These are phyloP conservation scores for Linum lewisii DNA, from an alignment of 345 rosid species.

Conservation along the genomic window DNA sequence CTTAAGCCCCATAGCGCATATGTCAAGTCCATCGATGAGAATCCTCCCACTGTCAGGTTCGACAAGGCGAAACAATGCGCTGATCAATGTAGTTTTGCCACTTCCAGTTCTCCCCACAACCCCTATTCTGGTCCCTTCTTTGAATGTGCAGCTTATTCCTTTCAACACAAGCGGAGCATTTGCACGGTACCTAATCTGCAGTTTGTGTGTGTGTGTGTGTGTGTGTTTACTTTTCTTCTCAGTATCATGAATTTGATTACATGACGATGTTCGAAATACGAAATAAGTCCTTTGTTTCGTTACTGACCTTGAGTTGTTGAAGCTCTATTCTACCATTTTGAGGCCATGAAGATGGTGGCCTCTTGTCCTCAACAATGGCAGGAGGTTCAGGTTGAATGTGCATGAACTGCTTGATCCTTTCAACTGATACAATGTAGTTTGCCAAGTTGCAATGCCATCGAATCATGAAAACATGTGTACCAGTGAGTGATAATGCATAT, in stretches of 20 bases:
- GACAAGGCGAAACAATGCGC: slow-evolving; percentile 78
- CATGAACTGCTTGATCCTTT: slow-evolving; percentile 72
- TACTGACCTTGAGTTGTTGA: slow-evolving; percentile 60
- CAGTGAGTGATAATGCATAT: slow-evolving; percentile 53
- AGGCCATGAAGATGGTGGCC: slow-evolving; percentile 66
- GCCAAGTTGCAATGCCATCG: slow-evolving; percentile 56
- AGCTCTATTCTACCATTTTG: slow-evolving; percentile 55
- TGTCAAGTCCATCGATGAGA: slow-evolving; percentile 63
- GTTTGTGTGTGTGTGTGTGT: too few relatives aligned
- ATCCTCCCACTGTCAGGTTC: slow-evolving; percentile 70
- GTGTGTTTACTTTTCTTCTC: too few relatives aligned
- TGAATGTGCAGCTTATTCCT: slow-evolving; percentile 67
- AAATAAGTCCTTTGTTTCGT: too few relatives aligned
- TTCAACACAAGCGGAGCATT: slow-evolving; percentile 60
- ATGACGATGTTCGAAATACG: too few relatives aligned
- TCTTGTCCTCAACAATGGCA: slow-evolving; percentile 43
- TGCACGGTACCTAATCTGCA: slow-evolving; percentile 56
- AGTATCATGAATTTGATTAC: too few relatives aligned
- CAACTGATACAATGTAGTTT: slow-evolving; percentile 60
- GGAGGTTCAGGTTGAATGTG: slow-evolving; percentile 50
- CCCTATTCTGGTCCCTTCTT: slow-evolving; percentile 65
- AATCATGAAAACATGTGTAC: slow-evolving; percentile 39
- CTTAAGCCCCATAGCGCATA: slow-evolving; percentile 63
- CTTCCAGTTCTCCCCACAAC: slow-evolving; percentile 94
- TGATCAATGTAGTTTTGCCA: slow-evolving; percentile 79